phyloP scores from a whole-genome alignment of 371 early-diverging fungal species.

The Mortierella polycephala region DNA sequence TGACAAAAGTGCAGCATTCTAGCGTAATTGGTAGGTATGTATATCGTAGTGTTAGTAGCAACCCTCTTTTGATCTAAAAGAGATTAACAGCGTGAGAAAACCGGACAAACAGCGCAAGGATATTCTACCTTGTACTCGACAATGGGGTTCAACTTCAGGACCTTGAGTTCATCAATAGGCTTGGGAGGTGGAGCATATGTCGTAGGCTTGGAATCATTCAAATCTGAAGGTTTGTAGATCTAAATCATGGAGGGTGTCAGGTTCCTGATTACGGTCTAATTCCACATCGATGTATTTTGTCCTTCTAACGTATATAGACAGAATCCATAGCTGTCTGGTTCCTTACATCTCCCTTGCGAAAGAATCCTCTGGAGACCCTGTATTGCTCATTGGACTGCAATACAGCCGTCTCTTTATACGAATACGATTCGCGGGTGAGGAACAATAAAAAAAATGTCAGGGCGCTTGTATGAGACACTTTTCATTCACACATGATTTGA shows the following conservation, averaged over 20 bases:
- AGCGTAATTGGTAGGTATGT: background rate
- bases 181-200: conserved; percentile 28
- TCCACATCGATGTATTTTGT: background rate
- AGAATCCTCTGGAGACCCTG: conserved; percentile 39
- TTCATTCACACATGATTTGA: background rate
- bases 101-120: background rate
- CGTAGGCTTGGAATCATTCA: conserved; percentile 28
- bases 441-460: background rate
- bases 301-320: background rate
- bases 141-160: conserved; percentile 75
- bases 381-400: conserved; percentile 14
- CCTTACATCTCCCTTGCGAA: conserved; percentile 51
- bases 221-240: conserved; percentile 49
- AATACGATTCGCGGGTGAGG: background rate
- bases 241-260: background rate
- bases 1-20: conserved; percentile 74
- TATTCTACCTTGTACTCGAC: conserved; percentile 74
- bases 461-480: background rate
- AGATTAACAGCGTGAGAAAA: background rate
- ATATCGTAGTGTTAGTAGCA: too few relatives aligned
- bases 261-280: background rate
- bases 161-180: conserved; percentile 49
- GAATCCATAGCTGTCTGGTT: background rate
- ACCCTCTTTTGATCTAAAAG: too few relatives aligned
- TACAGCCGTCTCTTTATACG: conserved; percentile 17